Evolutionary conservation across 192 early-diverging fungal genomes (phyloP).

Genomic region (Thamnidium elegans): DNA sequence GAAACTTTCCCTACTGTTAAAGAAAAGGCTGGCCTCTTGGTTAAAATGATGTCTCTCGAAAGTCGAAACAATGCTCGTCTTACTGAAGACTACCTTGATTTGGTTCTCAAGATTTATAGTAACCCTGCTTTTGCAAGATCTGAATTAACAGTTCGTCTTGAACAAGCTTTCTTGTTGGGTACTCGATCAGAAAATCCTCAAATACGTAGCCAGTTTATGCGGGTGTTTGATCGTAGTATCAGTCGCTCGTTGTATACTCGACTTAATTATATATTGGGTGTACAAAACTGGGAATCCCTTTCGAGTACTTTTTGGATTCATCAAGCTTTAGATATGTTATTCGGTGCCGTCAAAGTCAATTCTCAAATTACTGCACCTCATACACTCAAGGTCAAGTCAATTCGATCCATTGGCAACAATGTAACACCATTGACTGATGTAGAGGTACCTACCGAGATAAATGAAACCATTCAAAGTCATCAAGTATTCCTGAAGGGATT

Average conservation of each 20-base stretch:
- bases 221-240: slow-evolving; percentile 80
- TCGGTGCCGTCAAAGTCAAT: slow-evolving; percentile 60
- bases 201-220: slow-evolving; percentile 76
- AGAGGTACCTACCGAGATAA: slow-evolving; percentile 37
- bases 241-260: slow-evolving; percentile 64
- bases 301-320: slow-evolving; percentile 86
- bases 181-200: slow-evolving; percentile 77
- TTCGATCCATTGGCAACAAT: slow-evolving; percentile 17
- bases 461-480: slow-evolving; percentile 50
- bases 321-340: slow-evolving; percentile 84
- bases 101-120: slow-evolving; percentile 91
- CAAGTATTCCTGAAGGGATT: slow-evolving; percentile 61
- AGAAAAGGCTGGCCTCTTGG: slow-evolving; percentile 92
- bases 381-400: slow-evolving; percentile 47
- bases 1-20: slow-evolving; percentile 95
- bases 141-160: slow-evolving; percentile 90
- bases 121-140: slow-evolving; percentile 78
- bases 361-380: slow-evolving; percentile 36
- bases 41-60: slow-evolving; percentile 89
- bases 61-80: slow-evolving; percentile 63
- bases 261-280: slow-evolving; percentile 84
- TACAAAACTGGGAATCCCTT: slow-evolving; percentile 96
- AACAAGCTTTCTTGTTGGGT: slow-evolving; percentile 92
- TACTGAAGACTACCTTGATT: slow-evolving; percentile 78
- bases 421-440: slow-evolving; percentile 1